A percentile compares a stretch with the other conserved stretches of the same genome.
Conservation (phyloP, 2,329 filamentous ascomycete genomes). For the Orbilia ellipsospora region DNA sequence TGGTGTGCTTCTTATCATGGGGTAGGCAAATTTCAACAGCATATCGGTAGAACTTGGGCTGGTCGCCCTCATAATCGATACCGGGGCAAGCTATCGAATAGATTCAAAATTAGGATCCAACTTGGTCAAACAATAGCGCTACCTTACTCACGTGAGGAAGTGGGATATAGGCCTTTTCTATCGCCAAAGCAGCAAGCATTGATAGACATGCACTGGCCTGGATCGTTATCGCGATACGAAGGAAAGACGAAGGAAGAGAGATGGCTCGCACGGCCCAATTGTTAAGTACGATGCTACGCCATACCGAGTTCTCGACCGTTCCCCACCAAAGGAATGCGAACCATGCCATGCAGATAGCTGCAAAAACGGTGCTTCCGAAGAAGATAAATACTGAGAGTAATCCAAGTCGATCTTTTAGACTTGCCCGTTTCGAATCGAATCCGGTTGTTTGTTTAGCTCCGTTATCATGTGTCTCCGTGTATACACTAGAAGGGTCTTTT, state of each 20-base stretch:
- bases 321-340: too few species aligned
- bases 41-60: not conserved
- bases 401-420: constrained; percentile 1
- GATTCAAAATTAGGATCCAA: not conserved
- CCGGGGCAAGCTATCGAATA: constrained; percentile 20
- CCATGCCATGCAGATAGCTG: not conserved
- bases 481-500: too few species aligned
- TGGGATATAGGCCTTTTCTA: constrained; percentile 25
- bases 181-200: constrained; percentile 31
- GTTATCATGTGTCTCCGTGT: too few species aligned
- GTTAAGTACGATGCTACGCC: too few species aligned
- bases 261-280: constrained; percentile 4
- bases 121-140: too few species aligned
- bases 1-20: not conserved
- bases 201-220: constrained; percentile 21
- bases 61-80: constrained; percentile 24
- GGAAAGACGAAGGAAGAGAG: constrained; percentile 14
- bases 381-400: constrained; percentile 13
- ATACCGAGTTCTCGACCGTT: too few species aligned
- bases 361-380: constrained; percentile 18
- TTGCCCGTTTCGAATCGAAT: not conserved
- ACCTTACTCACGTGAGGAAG: constrained; percentile 30
- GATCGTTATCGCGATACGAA: constrained; percentile 16
- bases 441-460: too few species aligned
- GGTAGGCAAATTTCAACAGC: constrained; percentile 5